Base-by-base conservation (phyloP, 2,329 filamentous ascomycete genomes). In the Xylaria multiplex region DNA sequence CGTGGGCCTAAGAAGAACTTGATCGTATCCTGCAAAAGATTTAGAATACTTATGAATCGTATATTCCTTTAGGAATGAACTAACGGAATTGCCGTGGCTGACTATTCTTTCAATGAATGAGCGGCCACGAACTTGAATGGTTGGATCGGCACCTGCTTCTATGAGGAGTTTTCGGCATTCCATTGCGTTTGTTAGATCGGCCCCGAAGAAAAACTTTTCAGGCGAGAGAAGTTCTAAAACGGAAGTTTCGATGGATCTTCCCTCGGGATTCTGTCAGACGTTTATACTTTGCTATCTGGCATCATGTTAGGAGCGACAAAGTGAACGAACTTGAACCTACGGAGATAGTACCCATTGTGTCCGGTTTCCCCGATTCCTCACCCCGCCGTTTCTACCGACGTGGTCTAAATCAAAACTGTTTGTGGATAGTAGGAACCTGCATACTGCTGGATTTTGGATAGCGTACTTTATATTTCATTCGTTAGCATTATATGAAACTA, bases 121-220 rank as follows among this genome's bases (percentile, higher is more conserved):
- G 19, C 8, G 7, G 6, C 32, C 50, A 1, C 16, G 4, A 24
- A 42, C 16, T 14, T 9, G 19, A 7, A 42, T 1, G 9, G 35
- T 55, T 16, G 52, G 35, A 55, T 55, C 37, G 5, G 6, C 52
- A n/a, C 52, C 52, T 16, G 52, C 52, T 43, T 55, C 52, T 55
- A 55, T 9, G 4, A 55, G 35, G 19, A 55, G 37, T n/a, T 22
- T 42, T 2, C 35, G 8, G 14, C 24, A 49, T 24, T 32, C 9
- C 37, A 35, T 14, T 13, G 1, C 11, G 4, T 40, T 16, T 40
- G 4, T 40, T 40, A 8, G 7, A 35, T 35, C 32, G 1, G 27
- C 5, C 27, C 27, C 27, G 8, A 3, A n/a, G n/a, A n/a, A n/a
- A n/a, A n/a, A n/a, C n/a, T n/a, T n/a, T n/a, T n/a, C n/a, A n/a